phyloP scores from a whole-genome alignment of 441 rosid species.

The Adansonia rubrostipa region DNA sequence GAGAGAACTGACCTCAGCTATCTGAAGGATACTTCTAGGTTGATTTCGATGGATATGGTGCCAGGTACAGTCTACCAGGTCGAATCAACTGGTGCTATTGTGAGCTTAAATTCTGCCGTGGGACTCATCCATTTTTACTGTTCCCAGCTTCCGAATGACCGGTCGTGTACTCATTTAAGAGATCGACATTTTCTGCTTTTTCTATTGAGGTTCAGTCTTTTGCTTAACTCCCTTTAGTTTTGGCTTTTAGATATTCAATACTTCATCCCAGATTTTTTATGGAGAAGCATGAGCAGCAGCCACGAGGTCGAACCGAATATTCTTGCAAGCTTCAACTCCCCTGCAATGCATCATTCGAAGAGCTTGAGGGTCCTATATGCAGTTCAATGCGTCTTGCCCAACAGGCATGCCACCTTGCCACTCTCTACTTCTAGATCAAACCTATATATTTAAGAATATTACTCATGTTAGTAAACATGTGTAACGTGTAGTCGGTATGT shows the following conservation, averaged over 20 bases:
- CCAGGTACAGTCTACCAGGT: conserved; percentile 96
- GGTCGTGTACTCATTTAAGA: conserved; percentile 46
- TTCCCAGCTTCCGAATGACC: conserved; percentile 98
- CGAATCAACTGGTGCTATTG: conserved; percentile 95
- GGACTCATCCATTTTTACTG: conserved; percentile 97
- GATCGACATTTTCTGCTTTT: conserved; percentile 14
- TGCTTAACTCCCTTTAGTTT: conserved; percentile 14
- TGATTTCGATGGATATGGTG: conserved; percentile 69
- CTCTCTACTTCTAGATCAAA: conserved; percentile 6
- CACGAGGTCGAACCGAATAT: conserved; percentile 87
- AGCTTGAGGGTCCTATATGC: conserved; percentile 93
- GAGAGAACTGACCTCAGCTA: conserved; percentile 98
- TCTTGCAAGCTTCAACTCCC: conserved; percentile 99
- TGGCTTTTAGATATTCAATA: conserved; percentile 73
- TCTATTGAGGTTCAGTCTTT: conserved; percentile 16
- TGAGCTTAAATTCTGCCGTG: conserved; percentile 97
- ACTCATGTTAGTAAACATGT: conserved; percentile 24
- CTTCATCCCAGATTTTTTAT: conserved; percentile 96
- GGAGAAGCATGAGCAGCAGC: conserved; percentile 82
- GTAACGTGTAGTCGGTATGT: conserved; percentile 83
- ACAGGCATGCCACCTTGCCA: conserved; percentile 56
- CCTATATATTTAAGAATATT: conserved; percentile 24
- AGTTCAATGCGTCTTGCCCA: conserved; percentile 98
- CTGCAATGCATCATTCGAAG: conserved; percentile 97
- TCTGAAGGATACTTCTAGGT: conserved; percentile 86